Evolutionary conservation across 345 rosid species (phyloP).

Genomic region (Acer negundo): DNA sequence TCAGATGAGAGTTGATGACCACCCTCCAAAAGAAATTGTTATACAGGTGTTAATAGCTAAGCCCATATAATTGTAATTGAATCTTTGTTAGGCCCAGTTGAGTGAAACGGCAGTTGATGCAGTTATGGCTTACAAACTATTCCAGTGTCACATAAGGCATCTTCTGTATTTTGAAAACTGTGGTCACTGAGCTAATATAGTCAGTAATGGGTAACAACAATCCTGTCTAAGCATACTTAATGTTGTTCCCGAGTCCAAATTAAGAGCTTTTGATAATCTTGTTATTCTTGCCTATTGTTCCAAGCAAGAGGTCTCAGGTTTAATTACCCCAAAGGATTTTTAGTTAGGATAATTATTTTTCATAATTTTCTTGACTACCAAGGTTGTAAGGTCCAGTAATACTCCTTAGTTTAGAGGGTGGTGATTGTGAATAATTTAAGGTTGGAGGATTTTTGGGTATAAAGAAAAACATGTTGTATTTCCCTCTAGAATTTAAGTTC

Average conservation of each 20-base stretch:
- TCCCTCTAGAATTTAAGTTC: neutral
- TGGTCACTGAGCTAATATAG: neutral
- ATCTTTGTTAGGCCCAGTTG: neutral
- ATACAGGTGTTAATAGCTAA: neutral
- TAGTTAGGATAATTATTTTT: neutral
- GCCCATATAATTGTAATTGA: neutral
- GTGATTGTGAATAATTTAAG: neutral
- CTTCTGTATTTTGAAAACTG: neutral
- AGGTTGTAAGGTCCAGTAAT: neutral
- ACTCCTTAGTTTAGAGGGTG: neutral
- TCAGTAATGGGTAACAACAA: slow-evolving; percentile 1
- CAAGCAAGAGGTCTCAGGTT: neutral
- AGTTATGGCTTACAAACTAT: neutral
- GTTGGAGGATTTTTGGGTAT: neutral
- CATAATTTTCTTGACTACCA: neutral
- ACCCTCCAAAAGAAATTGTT: neutral
- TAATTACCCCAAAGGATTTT: neutral
- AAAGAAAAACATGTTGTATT: neutral
- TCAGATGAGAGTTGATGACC: neutral
- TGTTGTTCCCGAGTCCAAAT: neutral
- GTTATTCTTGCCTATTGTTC: neutral
- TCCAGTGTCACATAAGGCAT: neutral
- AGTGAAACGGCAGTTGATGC: neutral
- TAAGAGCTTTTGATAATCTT: neutral
- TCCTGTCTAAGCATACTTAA: neutral